Evolutionary conservation across 768 basidiomycete species (phyloP), one percentile per base, ranked within the genome.

Genomic region (Hydnum rufescens): DNA sequence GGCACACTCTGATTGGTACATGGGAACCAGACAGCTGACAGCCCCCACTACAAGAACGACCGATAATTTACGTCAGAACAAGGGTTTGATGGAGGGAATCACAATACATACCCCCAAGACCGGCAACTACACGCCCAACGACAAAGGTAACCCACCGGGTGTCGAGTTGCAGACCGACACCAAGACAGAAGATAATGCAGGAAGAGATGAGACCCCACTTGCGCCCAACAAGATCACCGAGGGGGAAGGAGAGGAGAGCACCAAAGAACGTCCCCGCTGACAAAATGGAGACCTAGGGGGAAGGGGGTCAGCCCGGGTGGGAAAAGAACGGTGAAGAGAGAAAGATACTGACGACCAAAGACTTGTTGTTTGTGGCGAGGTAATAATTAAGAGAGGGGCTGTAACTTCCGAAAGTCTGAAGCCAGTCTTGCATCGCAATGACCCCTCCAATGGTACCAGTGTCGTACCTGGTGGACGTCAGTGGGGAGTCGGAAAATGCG

Each of bases 251-350:
- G 3, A 58, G 5, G 49, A 64, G 59, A 28, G 61, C 61, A 48
- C 63, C 85, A 57, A 84, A 77, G 71, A 89, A 86, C 26, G 85
- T 89, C 55, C 87, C 87, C 19, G 80, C 83, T 4, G 84, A 87
- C 32, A 87, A 75, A 60, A 85, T 81, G 28, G 72, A 72, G 54
- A 70, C 28, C 13, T 32, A 32, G 26, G 16, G 32, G 6, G 49
- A 25, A 47, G 13, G 36, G 13, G 36, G 25, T 47, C 13, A 47
- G 13, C 13, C 13, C 26, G 44, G 25, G 44, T 13, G 13, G 44
- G 26, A 47, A 26, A 13, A 25, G 25, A 47, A 28, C 44, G 13
- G 13, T 8, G 26, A 8, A 8, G 44, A 16, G 25, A 13, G 13
- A 8, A 47, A 25, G 25, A 47, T 47, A 13, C 44, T 47, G 13